Percentiles rank a stretch among this genome's conserved stretches.
These are phyloP conservation scores for Volvariella surrecta DNA, from an alignment of 1,284 basidiomycete genomes.

Conservation along the genomic window DNA sequence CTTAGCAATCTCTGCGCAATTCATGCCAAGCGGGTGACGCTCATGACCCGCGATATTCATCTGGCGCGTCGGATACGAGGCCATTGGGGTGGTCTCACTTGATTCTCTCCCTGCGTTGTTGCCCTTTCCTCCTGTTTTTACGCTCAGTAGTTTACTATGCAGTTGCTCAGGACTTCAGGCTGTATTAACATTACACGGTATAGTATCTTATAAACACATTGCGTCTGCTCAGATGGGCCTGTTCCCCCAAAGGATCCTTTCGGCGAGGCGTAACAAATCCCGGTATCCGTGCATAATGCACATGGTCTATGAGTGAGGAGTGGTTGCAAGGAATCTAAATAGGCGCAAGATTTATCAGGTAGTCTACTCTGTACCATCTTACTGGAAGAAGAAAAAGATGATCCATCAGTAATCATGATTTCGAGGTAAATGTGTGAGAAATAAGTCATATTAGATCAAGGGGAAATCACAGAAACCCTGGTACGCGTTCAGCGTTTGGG, in stretches of 20 bases:
- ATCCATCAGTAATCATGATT: background rate
- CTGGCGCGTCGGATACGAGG: conserved; percentile 93
- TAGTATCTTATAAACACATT: no score
- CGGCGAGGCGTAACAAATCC: no score
- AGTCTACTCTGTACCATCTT: no score
- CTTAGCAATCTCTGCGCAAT: conserved; percentile 88
- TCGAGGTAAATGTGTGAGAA: conserved; percentile 6
- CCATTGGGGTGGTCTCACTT: conserved; percentile 55
- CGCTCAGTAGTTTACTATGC: no score
- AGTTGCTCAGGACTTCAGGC: no score
- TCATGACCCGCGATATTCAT: conserved; percentile 97
- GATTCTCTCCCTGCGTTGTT: conserved; percentile 7
- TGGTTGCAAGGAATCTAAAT: no score
- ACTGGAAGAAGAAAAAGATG: background rate
- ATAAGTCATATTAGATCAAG: conserved; percentile 86
- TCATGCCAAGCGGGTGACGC: conserved; percentile 97
- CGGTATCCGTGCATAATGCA: no score
- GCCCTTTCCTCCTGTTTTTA: conserved; percentile 1
- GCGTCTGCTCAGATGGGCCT: no score
- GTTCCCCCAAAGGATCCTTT: no score
- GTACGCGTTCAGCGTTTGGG: conserved; percentile 17
- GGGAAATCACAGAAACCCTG: conserved; percentile 44
- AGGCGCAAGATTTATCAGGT: no score
- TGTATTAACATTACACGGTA: no score
- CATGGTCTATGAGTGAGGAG: no score